Base-by-base conservation (phyloP, 768 basidiomycete genomes). In the Candolleomyces eurysporus region DNA sequence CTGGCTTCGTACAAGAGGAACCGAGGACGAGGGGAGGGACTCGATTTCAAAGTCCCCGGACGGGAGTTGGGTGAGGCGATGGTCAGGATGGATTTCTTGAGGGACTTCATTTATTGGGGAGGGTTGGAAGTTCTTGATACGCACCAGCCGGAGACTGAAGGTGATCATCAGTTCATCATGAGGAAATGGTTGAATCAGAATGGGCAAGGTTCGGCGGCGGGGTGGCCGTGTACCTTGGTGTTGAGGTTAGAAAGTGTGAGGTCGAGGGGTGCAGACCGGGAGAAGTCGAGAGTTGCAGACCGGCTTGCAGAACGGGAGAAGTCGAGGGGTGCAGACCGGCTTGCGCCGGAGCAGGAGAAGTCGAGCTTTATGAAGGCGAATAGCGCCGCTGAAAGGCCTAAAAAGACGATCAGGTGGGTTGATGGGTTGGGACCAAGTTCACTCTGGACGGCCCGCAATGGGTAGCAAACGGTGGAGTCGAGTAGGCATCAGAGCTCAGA, bases 81-180 rank as follows among this genome's bases (percentile, higher is more conserved):
- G 71, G 82, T 84, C 64, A 75, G 86, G 57, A 73, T 89, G 57
- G 91, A 93, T 67, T 92, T 83, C 76, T 76, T 93, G 39, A 78
- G 84, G 8, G 70, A 75, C 51, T 69, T 82, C 57, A 84, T 84
- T 36, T 79, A 83, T 72, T 92, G 84, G 64, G 90, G 85, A 2
- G 91, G 91, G 11, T 71, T 92, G 39, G 75, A 73, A 58, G 22
- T 67, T 17, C 81, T 85, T 66, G 80, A 84, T 10, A 57, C 69
- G 9, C 65, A 51, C 14, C 22, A 26, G 26, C 26, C 26, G 26
- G 26, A 26, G 26, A 26, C 43, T 42, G 19, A 19, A 8, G 60
- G 46, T 21, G 60, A 55, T 17, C 53, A 21, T 8, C n/a, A 57
- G 30, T 22, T 39, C 16, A 36, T 55, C 53, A 36, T 55, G 32